Evolutionary conservation across 2,329 filamentous ascomycete species (phyloP).

Genomic region (Pestalotiopsis sp.): DNA sequence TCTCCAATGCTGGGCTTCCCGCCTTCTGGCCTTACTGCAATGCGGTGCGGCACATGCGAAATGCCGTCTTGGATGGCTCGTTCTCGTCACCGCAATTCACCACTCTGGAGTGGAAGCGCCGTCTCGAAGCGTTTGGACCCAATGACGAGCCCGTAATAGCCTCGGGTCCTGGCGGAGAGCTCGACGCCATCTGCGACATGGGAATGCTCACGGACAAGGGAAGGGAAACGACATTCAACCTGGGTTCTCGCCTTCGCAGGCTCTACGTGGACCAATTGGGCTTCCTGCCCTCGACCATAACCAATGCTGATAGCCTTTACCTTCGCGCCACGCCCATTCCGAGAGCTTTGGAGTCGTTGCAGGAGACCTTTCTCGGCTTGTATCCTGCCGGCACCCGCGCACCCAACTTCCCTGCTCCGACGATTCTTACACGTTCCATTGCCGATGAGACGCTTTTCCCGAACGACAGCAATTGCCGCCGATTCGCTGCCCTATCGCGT

Average conservation of each 20-base stretch:
- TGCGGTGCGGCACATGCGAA: constrained; percentile 70
- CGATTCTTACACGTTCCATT: constrained; percentile 66
- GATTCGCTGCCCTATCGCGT: constrained; percentile 70
- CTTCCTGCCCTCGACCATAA: constrained; percentile 67
- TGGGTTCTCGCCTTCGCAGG: constrained; percentile 68
- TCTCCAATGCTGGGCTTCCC: constrained; percentile 74
- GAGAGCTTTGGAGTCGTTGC: constrained; percentile 75
- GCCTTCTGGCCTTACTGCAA: constrained; percentile 90
- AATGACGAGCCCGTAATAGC: constrained; percentile 73
- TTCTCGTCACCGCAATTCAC: constrained; percentile 38
- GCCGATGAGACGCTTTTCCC: constrained; percentile 80
- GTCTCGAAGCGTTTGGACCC: constrained; percentile 79
- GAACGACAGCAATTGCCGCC: constrained; percentile 74
- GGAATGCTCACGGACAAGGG: constrained; percentile 78
- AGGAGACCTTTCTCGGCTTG: constrained; percentile 75
- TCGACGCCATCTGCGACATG: constrained; percentile 81
- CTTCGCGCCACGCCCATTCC: constrained; percentile 76
- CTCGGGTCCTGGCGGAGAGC: constrained; percentile 66
- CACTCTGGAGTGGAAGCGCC: constrained; percentile 65
- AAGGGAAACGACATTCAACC: constrained; percentile 69
- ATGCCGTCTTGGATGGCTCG: constrained; percentile 48
- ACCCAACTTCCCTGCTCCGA: constrained; percentile 58
- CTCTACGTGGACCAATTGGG: constrained; percentile 76
- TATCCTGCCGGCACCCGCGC: constrained; percentile 61
- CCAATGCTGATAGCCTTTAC: constrained; percentile 63